Conservation (phyloP, 108 stramenopile species). For the Stephanodiscus minutulus region DNA sequence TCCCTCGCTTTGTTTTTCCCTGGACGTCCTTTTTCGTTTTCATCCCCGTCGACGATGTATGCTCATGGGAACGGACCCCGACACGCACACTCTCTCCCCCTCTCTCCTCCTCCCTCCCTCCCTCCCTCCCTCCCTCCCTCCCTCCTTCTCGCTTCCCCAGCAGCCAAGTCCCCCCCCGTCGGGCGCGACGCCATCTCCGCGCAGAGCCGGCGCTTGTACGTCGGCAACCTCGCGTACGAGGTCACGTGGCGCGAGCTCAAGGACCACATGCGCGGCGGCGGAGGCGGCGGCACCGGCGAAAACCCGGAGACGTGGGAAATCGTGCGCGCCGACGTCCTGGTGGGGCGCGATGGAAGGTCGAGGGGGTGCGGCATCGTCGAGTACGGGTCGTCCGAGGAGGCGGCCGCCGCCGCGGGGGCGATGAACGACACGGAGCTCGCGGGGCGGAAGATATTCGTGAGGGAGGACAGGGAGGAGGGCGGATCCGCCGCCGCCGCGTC, state of each 20-base stretch:
- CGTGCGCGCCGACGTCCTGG: constrained; percentile 51
- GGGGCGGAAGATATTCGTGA: constrained; percentile 82
- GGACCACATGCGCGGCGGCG: constrained; percentile 89
- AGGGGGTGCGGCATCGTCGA: constrained; percentile 95
- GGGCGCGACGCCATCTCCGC: background rate
- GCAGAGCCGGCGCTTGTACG: constrained; percentile 60
- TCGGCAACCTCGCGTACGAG: constrained; percentile 86
- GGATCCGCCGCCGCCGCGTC: background rate
- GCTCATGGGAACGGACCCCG: too few species aligned
- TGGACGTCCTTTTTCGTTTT: too few species aligned
- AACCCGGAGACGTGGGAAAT: constrained; percentile 43
- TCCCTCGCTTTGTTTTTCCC: too few species aligned
- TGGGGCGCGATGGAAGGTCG: constrained; percentile 61
- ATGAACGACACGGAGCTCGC: constrained; percentile 81
- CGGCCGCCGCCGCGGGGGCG: constrained; percentile 58
- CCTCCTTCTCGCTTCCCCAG: background rate
- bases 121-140: too few species aligned
- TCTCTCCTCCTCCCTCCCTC: too few species aligned
- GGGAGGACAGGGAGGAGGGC: constrained; percentile 77
- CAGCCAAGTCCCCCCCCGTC: too few species aligned
- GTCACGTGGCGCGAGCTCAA: constrained; percentile 77
- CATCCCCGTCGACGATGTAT: too few species aligned
- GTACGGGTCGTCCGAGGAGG: constrained; percentile 76
- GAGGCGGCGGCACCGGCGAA: too few species aligned
- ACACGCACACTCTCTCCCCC: too few species aligned